Percentiles rank a stretch among this genome's conserved stretches.
phyloP scores from a whole-genome alignment of 352 stramenopile species.

The Phytophthora rubi region DNA sequence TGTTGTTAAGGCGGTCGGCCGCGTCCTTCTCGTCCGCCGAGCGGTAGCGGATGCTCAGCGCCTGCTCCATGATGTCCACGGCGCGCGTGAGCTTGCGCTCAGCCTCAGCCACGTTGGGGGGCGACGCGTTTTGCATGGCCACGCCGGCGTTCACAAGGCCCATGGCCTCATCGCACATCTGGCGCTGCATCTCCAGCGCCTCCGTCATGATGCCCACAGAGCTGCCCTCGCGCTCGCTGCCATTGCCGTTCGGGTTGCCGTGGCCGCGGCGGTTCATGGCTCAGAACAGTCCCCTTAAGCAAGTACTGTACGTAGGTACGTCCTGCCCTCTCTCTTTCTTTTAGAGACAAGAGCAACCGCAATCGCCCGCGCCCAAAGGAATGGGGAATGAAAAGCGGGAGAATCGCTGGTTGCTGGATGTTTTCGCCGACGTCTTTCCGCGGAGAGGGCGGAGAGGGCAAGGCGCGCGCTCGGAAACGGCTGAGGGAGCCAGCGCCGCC shows the following conservation, averaged over 20 bases:
- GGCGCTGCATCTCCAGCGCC: slow-evolving; percentile 49
- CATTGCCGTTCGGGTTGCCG: slow-evolving; percentile 17
- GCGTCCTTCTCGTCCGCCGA: slow-evolving; percentile 75
- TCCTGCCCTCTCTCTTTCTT: not conserved
- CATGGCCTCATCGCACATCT: slow-evolving; percentile 81
- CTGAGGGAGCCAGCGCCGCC: not conserved
- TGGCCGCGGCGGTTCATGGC: slow-evolving; percentile 38
- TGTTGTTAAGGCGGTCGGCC: slow-evolving; percentile 69
- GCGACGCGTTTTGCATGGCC: slow-evolving; percentile 69
- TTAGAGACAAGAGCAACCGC: not conserved
- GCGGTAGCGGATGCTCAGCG: slow-evolving; percentile 73
- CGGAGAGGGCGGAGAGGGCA: slow-evolving; percentile 11
- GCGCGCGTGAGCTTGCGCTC: slow-evolving; percentile 69
- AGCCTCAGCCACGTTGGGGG: slow-evolving; percentile 57
- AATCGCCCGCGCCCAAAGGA: not conserved
- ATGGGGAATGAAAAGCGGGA: not conserved
- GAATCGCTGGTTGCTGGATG: slow-evolving; percentile 18
- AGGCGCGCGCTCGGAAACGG: not conserved
- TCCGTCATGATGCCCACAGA: slow-evolving; percentile 44
- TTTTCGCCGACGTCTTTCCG: slow-evolving; percentile 23
- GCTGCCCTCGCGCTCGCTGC: slow-evolving; percentile 39
- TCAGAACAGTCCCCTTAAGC: not conserved
- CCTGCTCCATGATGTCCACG: slow-evolving; percentile 77
- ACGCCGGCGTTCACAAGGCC: slow-evolving; percentile 77
- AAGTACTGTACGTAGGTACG: not conserved